phyloP scores from a whole-genome alignment of 768 basidiomycete species.

The Hysterangium stoloniferum region DNA sequence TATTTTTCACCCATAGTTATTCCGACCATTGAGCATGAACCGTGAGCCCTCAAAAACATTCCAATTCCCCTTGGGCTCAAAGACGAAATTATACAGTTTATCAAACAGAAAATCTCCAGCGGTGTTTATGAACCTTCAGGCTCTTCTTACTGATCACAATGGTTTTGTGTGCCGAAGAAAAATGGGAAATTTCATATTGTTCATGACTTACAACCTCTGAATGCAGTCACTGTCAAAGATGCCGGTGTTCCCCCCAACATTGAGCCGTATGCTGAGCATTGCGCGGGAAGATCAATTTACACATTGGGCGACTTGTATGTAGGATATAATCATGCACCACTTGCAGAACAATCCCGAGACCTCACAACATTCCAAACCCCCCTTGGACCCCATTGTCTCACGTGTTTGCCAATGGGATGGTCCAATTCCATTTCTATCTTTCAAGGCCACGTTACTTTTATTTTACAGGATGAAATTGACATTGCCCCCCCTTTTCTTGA shows the following conservation, averaged over 20 bases:
- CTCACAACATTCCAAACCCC: constrained; percentile 11
- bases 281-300: constrained; percentile 18
- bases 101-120: constrained; percentile 27
- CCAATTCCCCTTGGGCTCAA: constrained; percentile 30
- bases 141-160: constrained; percentile 28
- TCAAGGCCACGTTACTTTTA: constrained; percentile 12
- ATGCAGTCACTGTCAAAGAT: constrained; percentile 31
- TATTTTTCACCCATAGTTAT: constrained; percentile 25
- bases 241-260: constrained; percentile 26
- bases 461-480: constrained; percentile 9
- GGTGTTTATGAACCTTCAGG: constrained; percentile 32
- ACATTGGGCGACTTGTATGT: constrained; percentile 20
- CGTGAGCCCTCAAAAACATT: constrained; percentile 29
- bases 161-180: constrained; percentile 35
- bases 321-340: constrained; percentile 13
- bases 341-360: constrained; percentile 15
- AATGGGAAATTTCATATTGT: constrained; percentile 30
- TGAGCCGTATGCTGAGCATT: constrained; percentile 27
- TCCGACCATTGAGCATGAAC: constrained; percentile 28
- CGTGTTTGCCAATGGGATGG: constrained; percentile 14
- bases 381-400: neutral
- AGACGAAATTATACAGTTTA: constrained; percentile 22
- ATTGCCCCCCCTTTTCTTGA: constrained; percentile 18
- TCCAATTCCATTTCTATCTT: constrained; percentile 13
- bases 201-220: constrained; percentile 31